Base-by-base conservation (phyloP, 108 stramenopile species). In the Discostella pseudostelligera region DNA sequence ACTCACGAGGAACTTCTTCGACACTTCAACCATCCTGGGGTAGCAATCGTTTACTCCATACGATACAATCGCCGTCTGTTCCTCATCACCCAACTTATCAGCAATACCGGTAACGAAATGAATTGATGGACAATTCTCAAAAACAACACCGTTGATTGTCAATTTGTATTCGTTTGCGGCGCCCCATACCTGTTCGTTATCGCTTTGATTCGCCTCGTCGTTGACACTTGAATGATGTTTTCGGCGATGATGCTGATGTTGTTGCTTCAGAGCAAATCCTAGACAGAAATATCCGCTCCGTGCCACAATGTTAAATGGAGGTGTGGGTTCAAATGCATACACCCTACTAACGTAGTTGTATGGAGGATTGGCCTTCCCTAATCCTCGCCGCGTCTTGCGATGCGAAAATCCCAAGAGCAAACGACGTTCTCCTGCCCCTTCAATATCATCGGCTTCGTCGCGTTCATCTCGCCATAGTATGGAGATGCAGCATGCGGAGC, bases 11-110 rank as follows among this genome's bases (percentile, higher is more conserved):
- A 77, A 77, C 25, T 65, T 39, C 43, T 74, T 79, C 16, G 67
- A 24, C 12, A 80, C 57, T 48, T 67, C 71, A 11, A 80, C 36
- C 79, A 80, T 80, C 39, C 74, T 62, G 17, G 79, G 79, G 45
- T 80, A 80, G 29, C 79, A 80, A 53, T 80, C 79, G 35, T 80
- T 80, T 12, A 80, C 69, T 5, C 79, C 79, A 50, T 80, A 80
- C 1, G 69, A 65, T 26, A 80, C 21, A n/a, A 80, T 69, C 53
- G 69, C 70, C 19, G 57, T 75, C 19, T 74, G 67, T 1, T 80
- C 74, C 1, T 44, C 36, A 46, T 75, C 74, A 19, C 69, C 69
- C 11, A 64, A 39, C 66, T 73, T 73, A 29, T 80, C 79, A 5
- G 79, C 45, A 39, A 80, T 55, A 13, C 79, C 79, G 8, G 68